These are phyloP conservation scores for Geoglossum cookeanum DNA, from an alignment of 2,329 filamentous ascomycete genomes.

Conservation along the genomic window DNA sequence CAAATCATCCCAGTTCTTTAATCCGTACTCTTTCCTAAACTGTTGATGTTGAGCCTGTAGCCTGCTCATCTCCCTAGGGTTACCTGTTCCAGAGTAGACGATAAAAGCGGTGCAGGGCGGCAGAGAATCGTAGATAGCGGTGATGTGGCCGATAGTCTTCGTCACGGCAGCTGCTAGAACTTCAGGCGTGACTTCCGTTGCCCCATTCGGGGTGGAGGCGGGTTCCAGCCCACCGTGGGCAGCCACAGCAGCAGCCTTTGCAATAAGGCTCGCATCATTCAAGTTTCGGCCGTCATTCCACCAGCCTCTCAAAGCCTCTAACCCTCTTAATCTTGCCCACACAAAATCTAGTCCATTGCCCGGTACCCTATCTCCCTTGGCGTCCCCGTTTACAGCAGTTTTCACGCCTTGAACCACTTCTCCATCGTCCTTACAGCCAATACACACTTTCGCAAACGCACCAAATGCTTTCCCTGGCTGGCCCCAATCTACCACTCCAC, in stretches of 20 bases:
- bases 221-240: not conserved
- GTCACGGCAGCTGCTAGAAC: constrained; percentile 27
- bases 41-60: constrained; percentile 36
- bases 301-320: constrained; percentile 41
- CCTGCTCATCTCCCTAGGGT: constrained; percentile 36
- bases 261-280: constrained; percentile 18
- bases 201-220: constrained; percentile 4
- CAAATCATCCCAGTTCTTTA: constrained; percentile 43
- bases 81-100: constrained; percentile 44
- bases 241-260: constrained; percentile 8
- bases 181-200: constrained; percentile 5
- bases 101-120: constrained; percentile 41
- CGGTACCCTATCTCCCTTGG: constrained; percentile 24
- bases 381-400: constrained; percentile 30
- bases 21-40: constrained; percentile 36
- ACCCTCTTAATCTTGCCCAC: constrained; percentile 41
- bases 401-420: constrained; percentile 37
- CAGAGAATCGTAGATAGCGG: constrained; percentile 33
- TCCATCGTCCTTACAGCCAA: constrained; percentile 37
- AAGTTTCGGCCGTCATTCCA: constrained; percentile 31
- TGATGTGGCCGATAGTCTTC: constrained; percentile 31
- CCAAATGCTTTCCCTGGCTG: constrained; percentile 47
- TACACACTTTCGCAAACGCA: constrained; percentile 32
- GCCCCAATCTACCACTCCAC: constrained; percentile 78
- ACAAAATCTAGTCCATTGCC: constrained; percentile 38